Evolutionary conservation across 2,329 filamentous ascomycete genomes (phyloP).

Genomic region (Sclerotinia subarctica): DNA sequence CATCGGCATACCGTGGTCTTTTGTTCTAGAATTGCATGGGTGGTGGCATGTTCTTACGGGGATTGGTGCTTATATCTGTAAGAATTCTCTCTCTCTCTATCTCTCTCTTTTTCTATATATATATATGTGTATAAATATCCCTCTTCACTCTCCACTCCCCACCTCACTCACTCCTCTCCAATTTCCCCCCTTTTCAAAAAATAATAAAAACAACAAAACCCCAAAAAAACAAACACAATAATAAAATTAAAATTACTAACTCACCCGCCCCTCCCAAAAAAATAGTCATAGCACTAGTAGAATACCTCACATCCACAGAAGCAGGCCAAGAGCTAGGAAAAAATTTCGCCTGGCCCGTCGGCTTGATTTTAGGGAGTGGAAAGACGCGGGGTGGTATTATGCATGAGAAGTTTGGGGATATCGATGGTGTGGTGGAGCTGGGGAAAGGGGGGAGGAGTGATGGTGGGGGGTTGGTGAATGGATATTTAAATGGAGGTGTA

Average conservation of each 20-base stretch:
- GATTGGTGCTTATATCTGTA: constrained; percentile 46
- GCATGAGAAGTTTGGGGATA: no score
- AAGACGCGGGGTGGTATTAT: no score
- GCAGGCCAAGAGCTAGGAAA: constrained; percentile 32
- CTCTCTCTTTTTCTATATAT: no score
- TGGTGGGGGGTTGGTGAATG: no score
- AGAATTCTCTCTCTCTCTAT: constrained; percentile 12
- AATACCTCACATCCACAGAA: constrained; percentile 39
- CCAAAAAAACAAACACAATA: no score
- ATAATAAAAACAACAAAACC: no score
- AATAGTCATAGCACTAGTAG: constrained; percentile 37
- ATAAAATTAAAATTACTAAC: no score
- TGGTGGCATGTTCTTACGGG: constrained; percentile 64
- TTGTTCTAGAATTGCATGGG: constrained; percentile 56
- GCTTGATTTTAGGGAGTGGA: constrained; percentile 22
- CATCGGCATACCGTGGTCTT: constrained; percentile 54
- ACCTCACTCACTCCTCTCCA: background rate
- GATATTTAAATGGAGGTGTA: background rate
- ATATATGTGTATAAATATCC: no score
- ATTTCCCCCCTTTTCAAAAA: background rate
- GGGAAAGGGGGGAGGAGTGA: background rate
- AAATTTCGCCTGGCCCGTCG: constrained; percentile 36
- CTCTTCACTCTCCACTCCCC: background rate
- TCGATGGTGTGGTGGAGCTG: background rate
- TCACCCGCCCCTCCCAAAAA: background rate